Conservation (phyloP, 2,329 filamentous ascomycete species). For the Aspergillus ustus region DNA sequence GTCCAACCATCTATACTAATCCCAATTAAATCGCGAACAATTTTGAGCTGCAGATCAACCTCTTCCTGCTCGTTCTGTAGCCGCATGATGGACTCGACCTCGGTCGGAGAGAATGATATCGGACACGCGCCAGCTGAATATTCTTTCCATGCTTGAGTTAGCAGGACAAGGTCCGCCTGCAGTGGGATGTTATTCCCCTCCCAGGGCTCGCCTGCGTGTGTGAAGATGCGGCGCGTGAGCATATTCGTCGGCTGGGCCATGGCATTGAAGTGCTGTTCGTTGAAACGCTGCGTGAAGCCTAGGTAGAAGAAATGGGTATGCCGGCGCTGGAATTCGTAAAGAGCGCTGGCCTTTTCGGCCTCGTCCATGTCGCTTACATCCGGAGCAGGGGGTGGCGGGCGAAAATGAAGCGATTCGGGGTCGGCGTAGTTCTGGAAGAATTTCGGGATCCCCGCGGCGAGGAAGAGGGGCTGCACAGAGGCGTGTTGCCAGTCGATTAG, state of each 20-base stretch:
- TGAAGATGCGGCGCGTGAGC: constrained; percentile 10
- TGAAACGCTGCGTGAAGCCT: constrained; percentile 23
- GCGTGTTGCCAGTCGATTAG: constrained; percentile 51
- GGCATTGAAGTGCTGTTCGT: constrained; percentile 25
- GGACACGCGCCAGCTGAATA: no score
- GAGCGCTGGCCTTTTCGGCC: no score
- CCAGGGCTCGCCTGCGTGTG: no score
- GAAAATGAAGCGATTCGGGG: constrained; percentile 24
- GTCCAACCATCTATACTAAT: no score
- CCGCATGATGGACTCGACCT: no score
- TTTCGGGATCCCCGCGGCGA: constrained; percentile 44
- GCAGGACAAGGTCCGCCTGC: no score
- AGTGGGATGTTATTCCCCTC: no score
- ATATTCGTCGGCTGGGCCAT: constrained; percentile 20
- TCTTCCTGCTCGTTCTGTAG: no score
- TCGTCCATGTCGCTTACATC: neutral
- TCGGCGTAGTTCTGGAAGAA: constrained; percentile 46
- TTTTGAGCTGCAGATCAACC: no score
- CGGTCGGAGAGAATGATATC: no score
- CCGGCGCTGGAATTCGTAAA: constrained; percentile 1
- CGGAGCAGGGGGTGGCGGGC: constrained; percentile 16
- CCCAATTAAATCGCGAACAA: no score
- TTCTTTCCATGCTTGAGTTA: no score
- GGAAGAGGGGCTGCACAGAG: constrained; percentile 41
- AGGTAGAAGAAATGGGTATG: constrained; percentile 30